phyloP scores from a whole-genome alignment of 495 filamentous ascomycete genomes.

The Penicillium robsamsonii region DNA sequence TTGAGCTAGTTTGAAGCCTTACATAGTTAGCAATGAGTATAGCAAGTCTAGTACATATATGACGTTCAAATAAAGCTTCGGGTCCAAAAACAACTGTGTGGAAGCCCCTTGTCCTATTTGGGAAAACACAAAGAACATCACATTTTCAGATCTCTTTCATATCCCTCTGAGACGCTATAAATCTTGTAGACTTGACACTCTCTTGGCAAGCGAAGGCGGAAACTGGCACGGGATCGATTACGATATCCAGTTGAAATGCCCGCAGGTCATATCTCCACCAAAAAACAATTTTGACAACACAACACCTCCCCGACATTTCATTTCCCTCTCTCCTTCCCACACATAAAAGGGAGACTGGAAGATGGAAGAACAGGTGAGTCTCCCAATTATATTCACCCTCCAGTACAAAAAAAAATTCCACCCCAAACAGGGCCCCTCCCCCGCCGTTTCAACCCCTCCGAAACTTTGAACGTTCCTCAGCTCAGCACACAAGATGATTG shows the following conservation, averaged over 20 bases:
- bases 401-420: conserved; percentile 20
- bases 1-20: not conserved
- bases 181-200: not conserved
- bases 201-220: conserved; percentile 24
- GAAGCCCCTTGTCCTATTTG: conserved; percentile 5
- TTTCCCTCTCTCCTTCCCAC: conserved; percentile 22
- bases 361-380: conserved; percentile 52
- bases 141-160: not conserved
- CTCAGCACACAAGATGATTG: conserved; percentile 12
- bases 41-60: not conserved
- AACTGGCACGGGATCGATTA: conserved; percentile 31
- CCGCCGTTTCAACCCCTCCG: conserved; percentile 24
- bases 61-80: not conserved
- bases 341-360: conserved; percentile 43
- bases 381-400: conserved; percentile 5
- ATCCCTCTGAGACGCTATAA: not conserved
- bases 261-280: conserved; percentile 23
- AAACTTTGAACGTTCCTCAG: conserved; percentile 9
- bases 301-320: conserved; percentile 19
- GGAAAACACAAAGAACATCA: not conserved
- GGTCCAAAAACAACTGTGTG: not conserved
- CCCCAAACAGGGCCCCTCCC: conserved; percentile 20
- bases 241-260: conserved; percentile 20
- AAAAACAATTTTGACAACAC: conserved; percentile 35
- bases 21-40: not conserved